Percentiles rank a stretch among this genome's conserved stretches.
Evolutionary conservation across 1,139 yeast species (phyloP).

Genomic region (Blastobotrys indianensis): DNA sequence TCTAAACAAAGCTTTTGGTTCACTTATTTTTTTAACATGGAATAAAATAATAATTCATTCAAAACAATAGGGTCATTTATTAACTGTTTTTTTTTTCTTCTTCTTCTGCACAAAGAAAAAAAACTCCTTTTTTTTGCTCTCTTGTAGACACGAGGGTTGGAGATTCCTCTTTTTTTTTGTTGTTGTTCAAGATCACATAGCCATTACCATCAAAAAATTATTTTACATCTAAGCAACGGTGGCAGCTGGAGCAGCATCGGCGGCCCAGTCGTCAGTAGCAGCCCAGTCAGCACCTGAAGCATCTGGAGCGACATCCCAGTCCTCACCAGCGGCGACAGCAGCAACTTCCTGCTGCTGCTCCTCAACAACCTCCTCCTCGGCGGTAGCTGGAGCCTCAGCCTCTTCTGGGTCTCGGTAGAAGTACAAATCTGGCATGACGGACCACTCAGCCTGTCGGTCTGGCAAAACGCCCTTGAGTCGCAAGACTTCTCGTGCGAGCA

Average conservation of each 20-base stretch:
- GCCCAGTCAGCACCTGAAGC: conserved; percentile 49
- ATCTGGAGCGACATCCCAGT: conserved; percentile 72
- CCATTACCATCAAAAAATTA: conserved; percentile 9
- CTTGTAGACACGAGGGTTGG: background rate
- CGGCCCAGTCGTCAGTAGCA: conserved; percentile 63
- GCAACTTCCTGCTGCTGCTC: conserved; percentile 58
- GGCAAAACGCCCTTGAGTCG: conserved; percentile 98
- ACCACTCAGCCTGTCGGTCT: conserved; percentile 96
- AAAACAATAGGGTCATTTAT: background rate
- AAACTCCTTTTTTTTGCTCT: background rate
- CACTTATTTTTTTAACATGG: background rate
- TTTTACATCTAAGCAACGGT: conserved; percentile 23
- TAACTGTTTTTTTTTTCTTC: background rate
- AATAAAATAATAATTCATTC: background rate
- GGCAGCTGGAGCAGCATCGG: conserved; percentile 45
- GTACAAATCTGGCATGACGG: conserved; percentile 99
- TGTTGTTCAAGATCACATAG: background rate
- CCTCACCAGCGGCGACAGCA: conserved; percentile 59
- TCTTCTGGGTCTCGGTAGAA: conserved; percentile 99
- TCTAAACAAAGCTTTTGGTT: conserved; percentile 14
- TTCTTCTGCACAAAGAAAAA: background rate
- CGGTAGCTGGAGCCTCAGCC: conserved; percentile 75
- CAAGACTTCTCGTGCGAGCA: conserved; percentile 97
- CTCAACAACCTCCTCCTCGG: conserved; percentile 56
- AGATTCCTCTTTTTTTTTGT: conserved; percentile 1